These are phyloP conservation scores for Chrysoporthe austroafricana DNA, from an alignment of 2,329 filamentous ascomycete species.

Conservation along the genomic window DNA sequence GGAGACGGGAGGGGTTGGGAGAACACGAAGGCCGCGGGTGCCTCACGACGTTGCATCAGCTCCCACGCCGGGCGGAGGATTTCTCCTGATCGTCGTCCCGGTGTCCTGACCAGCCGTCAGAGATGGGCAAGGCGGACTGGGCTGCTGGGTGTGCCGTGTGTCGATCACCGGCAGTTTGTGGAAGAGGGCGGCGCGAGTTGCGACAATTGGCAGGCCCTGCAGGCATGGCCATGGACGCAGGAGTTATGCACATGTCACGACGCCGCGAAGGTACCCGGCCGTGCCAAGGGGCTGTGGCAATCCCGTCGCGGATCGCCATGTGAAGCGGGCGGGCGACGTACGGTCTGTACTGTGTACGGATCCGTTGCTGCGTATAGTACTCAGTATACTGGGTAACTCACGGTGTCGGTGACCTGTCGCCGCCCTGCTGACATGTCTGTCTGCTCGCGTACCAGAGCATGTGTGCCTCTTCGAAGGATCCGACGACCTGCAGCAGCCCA, in stretches of 20 bases:
- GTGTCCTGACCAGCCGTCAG: not conserved
- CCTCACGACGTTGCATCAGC: not conserved
- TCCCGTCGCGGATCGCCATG: not conserved
- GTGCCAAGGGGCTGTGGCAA: not conserved
- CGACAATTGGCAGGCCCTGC: not conserved
- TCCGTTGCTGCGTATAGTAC: too few relatives aligned
- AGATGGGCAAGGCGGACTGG: not conserved
- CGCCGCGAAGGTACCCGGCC: too few relatives aligned
- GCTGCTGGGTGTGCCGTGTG: not conserved
- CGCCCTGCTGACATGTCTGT: too few relatives aligned
- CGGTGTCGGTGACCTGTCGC: too few relatives aligned
- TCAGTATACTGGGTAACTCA: too few relatives aligned
- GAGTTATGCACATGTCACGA: not conserved
- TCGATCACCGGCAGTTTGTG: constrained; percentile 5
- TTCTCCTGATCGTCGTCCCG: constrained; percentile 5
- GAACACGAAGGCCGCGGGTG: not conserved
- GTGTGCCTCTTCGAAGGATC: too few relatives aligned
- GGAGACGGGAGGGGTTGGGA: not conserved
- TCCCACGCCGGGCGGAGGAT: not conserved
- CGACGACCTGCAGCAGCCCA: too few relatives aligned
- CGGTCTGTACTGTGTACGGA: too few relatives aligned
- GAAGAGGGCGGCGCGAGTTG: constrained; percentile 1
- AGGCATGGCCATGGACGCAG: not conserved
- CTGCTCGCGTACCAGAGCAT: too few relatives aligned
- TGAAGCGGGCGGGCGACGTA: too few relatives aligned